These are phyloP conservation scores for Coemansia sp. DNA, from an alignment of 371 early-diverging fungal species.

Conservation along the genomic window DNA sequence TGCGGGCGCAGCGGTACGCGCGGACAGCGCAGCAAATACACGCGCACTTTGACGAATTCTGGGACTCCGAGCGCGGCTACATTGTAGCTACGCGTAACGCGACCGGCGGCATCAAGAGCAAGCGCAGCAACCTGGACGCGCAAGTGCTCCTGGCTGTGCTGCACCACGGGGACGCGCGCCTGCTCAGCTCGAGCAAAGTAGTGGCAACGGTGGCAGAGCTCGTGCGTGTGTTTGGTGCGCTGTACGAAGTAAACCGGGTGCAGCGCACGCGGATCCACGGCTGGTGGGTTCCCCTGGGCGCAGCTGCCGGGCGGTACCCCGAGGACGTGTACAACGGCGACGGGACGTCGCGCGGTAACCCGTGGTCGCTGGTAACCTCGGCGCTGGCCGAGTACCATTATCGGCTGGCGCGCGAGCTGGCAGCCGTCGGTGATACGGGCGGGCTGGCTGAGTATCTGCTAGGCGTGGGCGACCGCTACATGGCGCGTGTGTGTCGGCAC, in stretches of 20 bases:
- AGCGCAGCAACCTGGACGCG: constrained; percentile 59
- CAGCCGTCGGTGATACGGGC: background rate
- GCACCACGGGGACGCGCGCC: constrained; percentile 38
- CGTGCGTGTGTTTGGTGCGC: constrained; percentile 49
- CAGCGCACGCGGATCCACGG: constrained; percentile 18
- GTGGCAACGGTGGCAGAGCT: constrained; percentile 57
- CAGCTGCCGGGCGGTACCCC: constrained; percentile 70
- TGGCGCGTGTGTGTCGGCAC: constrained; percentile 61
- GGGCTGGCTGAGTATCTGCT: constrained; percentile 36
- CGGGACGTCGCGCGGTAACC: constrained; percentile 60
- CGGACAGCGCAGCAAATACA: constrained; percentile 1
- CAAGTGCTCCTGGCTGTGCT: constrained; percentile 64
- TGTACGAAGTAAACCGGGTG: constrained; percentile 61
- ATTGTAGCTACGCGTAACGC: constrained; percentile 52
- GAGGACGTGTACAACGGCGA: constrained; percentile 73
- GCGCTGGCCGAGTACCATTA: constrained; percentile 68
- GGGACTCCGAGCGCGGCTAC: constrained; percentile 47
- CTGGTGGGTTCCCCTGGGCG: constrained; percentile 38
- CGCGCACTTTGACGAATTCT: constrained; percentile 44
- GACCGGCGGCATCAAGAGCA: constrained; percentile 49
- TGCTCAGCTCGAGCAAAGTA: constrained; percentile 36
- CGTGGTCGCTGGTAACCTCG: constrained; percentile 70
- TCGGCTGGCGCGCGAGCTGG: constrained; percentile 24
- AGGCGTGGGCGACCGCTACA: constrained; percentile 57
- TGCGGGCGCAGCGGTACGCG: constrained; percentile 25